Evolutionary conservation across 306 rosid species (phyloP).

Genomic region (Citrullus mucosospermus): DNA sequence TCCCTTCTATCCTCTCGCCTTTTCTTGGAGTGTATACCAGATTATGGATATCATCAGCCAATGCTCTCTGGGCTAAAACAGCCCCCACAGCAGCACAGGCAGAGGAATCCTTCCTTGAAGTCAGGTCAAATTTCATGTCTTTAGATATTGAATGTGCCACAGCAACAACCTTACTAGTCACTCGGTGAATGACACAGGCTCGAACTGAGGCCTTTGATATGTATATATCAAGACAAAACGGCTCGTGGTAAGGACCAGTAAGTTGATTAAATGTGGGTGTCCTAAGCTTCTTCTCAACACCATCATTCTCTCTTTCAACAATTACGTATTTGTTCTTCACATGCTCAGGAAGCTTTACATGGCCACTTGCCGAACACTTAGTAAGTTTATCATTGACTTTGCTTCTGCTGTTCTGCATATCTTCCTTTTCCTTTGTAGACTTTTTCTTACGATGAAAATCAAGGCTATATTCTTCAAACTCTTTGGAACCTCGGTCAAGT

Average conservation of each 20-base stretch:
- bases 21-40: constrained; percentile 71
- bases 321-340: constrained; percentile 3
- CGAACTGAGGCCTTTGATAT: constrained; percentile 80
- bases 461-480: constrained; percentile 68
- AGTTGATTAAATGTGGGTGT: constrained; percentile 64
- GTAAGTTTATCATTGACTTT: constrained; percentile 14
- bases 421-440: constrained; percentile 28
- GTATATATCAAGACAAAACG: constrained; percentile 80
- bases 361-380: constrained; percentile 7
- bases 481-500: constrained; percentile 66
- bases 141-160: constrained; percentile 87
- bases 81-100: constrained; percentile 84
- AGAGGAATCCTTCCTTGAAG: constrained; percentile 51
- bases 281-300: constrained; percentile 39
- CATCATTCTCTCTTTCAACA: constrained; percentile 16
- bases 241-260: constrained; percentile 74
- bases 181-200: constrained; percentile 68
- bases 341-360: constrained; percentile 23
- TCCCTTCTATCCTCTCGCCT: constrained; percentile 68
- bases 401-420: background rate
- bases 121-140: constrained; percentile 64
- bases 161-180: constrained; percentile 68
- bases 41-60: constrained; percentile 79
- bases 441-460: constrained; percentile 70
- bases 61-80: constrained; percentile 71